These are phyloP conservation scores for Naganishia antarctica DNA, from an alignment of 768 basidiomycete species.

Conservation along the genomic window DNA sequence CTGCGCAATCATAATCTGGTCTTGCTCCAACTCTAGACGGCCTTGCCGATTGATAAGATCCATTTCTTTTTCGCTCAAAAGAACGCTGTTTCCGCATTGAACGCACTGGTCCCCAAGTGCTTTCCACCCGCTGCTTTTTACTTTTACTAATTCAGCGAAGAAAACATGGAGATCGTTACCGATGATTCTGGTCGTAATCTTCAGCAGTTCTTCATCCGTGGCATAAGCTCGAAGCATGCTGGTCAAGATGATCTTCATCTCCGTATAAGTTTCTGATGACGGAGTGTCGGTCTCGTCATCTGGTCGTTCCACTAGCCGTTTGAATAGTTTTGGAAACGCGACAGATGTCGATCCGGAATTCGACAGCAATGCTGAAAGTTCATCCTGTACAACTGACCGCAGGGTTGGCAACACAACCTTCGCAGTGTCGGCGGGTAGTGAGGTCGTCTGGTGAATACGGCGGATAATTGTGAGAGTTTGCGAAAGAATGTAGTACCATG, in stretches of 20 bases:
- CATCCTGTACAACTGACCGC: conserved; percentile 72
- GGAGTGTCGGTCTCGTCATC: conserved; percentile 49
- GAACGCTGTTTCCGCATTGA: neutral
- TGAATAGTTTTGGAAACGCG: conserved; percentile 89
- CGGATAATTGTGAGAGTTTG: conserved; percentile 1
- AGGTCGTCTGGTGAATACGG: neutral
- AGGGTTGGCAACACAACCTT: conserved; percentile 50
- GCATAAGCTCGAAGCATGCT: conserved; percentile 96
- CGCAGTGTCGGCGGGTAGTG: neutral
- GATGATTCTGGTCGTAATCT: conserved; percentile 74
- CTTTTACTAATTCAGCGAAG: conserved; percentile 56
- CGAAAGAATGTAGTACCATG: conserved; percentile 15
- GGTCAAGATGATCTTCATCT: conserved; percentile 82
- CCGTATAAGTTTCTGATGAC: conserved; percentile 59
- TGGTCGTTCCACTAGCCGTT: conserved; percentile 74
- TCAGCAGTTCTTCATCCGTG: conserved; percentile 81
- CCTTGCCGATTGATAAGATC: conserved; percentile 7
- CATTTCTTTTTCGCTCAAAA: conserved; percentile 1
- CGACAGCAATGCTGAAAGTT: conserved; percentile 78
- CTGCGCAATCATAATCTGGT: neutral
- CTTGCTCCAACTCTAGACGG: neutral
- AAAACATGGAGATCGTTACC: conserved; percentile 75
- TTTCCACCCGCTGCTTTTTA: conserved; percentile 46
- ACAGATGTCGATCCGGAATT: conserved; percentile 70
- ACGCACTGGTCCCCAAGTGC: neutral